phyloP scores from a whole-genome alignment of 306 rosid species.

The Vigna angularis region DNA sequence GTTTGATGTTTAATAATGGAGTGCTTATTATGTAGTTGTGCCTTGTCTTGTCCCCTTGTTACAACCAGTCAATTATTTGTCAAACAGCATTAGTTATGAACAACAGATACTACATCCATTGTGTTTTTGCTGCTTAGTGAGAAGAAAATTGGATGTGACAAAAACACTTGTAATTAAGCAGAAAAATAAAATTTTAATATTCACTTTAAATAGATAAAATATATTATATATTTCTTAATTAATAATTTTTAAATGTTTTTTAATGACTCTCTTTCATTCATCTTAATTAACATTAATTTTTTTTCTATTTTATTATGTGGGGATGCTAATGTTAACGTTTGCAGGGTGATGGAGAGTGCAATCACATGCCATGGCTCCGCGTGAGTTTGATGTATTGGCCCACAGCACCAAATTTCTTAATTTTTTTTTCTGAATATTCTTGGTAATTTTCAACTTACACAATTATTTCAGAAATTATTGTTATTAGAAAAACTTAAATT shows the following conservation, averaged over 20 bases:
- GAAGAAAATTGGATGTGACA: no score
- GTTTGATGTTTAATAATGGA: slow-evolving; percentile 34
- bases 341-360: background rate
- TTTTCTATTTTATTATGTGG: no score
- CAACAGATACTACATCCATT: background rate
- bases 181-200: background rate
- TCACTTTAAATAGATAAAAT: background rate
- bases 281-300: background rate
- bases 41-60: background rate
- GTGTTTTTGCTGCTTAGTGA: background rate
- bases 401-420: background rate
- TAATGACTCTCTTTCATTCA: background rate
- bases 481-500: no score
- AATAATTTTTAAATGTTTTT: background rate
- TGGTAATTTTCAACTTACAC: no score
- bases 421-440: no score
- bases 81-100: background rate
- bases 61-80: slow-evolving; percentile 30
- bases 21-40: background rate
- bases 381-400: background rate
- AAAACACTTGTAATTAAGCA: background rate
- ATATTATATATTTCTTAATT: background rate
- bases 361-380: background rate
- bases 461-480: no score
- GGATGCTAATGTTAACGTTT: no score